Conservation (phyloP, 805 yeast genomes). For the Trichomonascus vanleenenianus region DNA sequence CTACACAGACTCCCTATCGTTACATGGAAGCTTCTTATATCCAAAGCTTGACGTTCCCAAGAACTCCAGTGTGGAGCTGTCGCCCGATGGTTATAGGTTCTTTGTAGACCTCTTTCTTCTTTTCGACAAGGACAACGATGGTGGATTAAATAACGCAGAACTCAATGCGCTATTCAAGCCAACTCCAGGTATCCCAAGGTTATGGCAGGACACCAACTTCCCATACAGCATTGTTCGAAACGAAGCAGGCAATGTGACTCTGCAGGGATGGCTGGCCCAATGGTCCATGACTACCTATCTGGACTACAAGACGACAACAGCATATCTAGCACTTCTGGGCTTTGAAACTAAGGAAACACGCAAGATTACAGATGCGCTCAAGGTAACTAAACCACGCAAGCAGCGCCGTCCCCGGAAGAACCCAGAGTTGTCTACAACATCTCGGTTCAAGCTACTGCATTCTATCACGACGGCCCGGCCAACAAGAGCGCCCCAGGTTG, state of each 20-base stretch:
- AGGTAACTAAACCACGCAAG: slow-evolving; percentile 76
- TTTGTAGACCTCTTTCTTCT: slow-evolving; percentile 81
- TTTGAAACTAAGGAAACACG: slow-evolving; percentile 42
- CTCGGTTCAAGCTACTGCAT: not conserved
- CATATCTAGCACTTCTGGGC: slow-evolving; percentile 85
- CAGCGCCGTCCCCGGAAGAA: slow-evolving; percentile 37
- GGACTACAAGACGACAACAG: slow-evolving; percentile 76
- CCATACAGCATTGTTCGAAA: slow-evolving; percentile 86
- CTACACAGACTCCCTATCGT: slow-evolving; percentile 85
- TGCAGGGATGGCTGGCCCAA: slow-evolving; percentile 98
- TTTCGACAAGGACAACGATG: slow-evolving; percentile 94
- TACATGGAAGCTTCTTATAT: slow-evolving; percentile 68
- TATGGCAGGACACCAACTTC: slow-evolving; percentile 80
- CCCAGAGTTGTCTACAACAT: not conserved
- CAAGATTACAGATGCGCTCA: slow-evolving; percentile 45
- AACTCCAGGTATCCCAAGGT: slow-evolving; percentile 85
- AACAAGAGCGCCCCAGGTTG: slow-evolving; percentile 17
- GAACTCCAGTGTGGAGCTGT: slow-evolving; percentile 55
- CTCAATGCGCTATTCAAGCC: slow-evolving; percentile 65
- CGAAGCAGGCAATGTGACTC: slow-evolving; percentile 79
- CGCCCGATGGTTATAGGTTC: slow-evolving; percentile 88
- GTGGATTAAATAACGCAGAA: slow-evolving; percentile 78
- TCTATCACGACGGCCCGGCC: not conserved
- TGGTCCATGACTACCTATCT: slow-evolving; percentile 95
- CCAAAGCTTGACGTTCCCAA: slow-evolving; percentile 39